These are phyloP conservation scores for Rhizophlyctis rosea DNA, from an alignment of 192 early-diverging fungal genomes.

Conservation along the genomic window DNA sequence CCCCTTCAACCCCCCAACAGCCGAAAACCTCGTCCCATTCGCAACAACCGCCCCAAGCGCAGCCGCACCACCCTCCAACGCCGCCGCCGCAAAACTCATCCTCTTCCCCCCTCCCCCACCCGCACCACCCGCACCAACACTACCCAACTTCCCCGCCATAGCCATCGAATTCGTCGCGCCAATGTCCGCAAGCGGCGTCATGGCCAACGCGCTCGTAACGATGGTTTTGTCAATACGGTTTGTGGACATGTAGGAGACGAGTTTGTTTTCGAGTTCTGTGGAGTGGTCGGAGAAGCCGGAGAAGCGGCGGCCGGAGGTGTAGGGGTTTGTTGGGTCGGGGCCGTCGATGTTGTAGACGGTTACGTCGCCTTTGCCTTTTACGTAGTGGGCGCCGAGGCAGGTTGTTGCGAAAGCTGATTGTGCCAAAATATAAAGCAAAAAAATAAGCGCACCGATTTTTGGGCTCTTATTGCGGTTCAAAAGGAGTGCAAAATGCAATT, in stretches of 20 bases:
- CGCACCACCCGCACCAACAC: no score
- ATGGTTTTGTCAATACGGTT: constrained; percentile 4
- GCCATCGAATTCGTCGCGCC: no score
- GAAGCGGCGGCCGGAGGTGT: not conserved
- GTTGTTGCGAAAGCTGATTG: constrained; percentile 27
- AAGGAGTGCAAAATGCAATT: no score
- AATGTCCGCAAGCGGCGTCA: not conserved
- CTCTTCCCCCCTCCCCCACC: not conserved
- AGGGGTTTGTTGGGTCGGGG: not conserved
- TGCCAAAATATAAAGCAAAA: constrained; percentile 5
- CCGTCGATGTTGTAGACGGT: constrained; percentile 30
- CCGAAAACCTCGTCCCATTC: not conserved
- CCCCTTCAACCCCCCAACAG: not conserved
- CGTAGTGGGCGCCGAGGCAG: constrained; percentile 28
- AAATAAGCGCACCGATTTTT: no score
- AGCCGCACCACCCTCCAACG: not conserved
- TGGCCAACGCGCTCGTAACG: constrained; percentile 7
- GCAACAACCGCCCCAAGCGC: not conserved
- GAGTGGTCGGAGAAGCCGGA: constrained; percentile 1
- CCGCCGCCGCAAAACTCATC: not conserved
- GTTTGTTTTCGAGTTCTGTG: not conserved
- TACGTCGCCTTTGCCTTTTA: constrained; percentile 48
- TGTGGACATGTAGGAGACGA: not conserved
- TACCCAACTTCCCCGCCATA: not conserved
- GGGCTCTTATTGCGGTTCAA: no score